Base-by-base conservation (phyloP, 2,329 filamentous ascomycete species). In the Mycosphaerella arachidis region DNA sequence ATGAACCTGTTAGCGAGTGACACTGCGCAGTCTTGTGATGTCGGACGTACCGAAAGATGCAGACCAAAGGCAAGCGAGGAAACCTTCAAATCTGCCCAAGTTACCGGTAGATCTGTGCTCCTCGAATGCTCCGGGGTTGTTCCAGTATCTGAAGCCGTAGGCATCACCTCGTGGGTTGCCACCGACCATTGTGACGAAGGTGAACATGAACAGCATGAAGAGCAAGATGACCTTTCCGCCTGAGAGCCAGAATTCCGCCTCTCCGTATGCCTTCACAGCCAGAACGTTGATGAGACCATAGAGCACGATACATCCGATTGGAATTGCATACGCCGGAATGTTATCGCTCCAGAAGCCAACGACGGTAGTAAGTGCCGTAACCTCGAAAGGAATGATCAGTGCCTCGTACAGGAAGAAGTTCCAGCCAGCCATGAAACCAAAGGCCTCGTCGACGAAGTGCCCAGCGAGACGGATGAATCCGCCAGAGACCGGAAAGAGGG, bases 381-480 rank as follows among this genome's bases (percentile, higher is more conserved):
- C 82, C 63, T 83, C 81, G 62, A 80, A 82, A 0, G 81, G 80
- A 7, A 83, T 81, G 1, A 82, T 72, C 9, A 82, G 58, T 1
- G 79, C 75, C 65, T 83, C 50, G 29, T 52, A 52, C 8, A 52
- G 50, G 50, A 66, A 63, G 46, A 63, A 66, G 55, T 66, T 66
- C 64, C 64, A 66, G n/a, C 64, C 64, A 13, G 62, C 64, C 70
- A 79, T 80, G 67, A 87, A 86, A 31, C 85, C 84, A 24, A 84
- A 75, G 6, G 85, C 79, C 16, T 87, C 84, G 69, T 88, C 86
- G 10, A 84, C 83, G 82, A 84, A 88, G 64, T 84, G 77, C 30
- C 84, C 84, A 3, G 84, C 84, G 67, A 87, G 79, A 60, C 85
- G 84, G 64, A 88, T 82, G 69, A 87, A 88, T 1, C 83, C 83